phyloP scores from a whole-genome alignment of 2,329 filamentous ascomycete genomes.

The Aspergillus texensis region DNA sequence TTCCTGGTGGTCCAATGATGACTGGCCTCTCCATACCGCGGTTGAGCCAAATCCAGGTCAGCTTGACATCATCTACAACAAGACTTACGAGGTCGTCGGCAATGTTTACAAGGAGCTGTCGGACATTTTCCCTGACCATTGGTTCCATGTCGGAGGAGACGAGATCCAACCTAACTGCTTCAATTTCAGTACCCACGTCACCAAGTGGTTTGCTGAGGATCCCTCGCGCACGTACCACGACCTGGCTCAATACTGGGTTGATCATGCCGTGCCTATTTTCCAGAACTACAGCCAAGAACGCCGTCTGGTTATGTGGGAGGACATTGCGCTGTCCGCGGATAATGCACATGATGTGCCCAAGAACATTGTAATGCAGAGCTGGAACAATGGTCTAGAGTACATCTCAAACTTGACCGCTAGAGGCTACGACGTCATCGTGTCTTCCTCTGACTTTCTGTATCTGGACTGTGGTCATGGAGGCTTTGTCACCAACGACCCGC shows the following conservation, averaged over 20 bases:
- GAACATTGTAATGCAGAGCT: slow-evolving; percentile 57
- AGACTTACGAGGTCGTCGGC: slow-evolving; percentile 57
- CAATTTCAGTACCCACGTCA: slow-evolving; percentile 57
- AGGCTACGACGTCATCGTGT: slow-evolving; percentile 61
- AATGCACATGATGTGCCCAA: slow-evolving; percentile 53
- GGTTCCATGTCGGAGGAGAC: slow-evolving; percentile 61
- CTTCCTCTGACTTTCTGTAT: slow-evolving; percentile 58
- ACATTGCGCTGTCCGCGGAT: slow-evolving; percentile 50
- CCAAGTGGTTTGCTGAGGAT: slow-evolving; percentile 55
- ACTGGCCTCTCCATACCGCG: slow-evolving; percentile 57
- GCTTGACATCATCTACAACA: slow-evolving; percentile 58
- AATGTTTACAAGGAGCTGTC: slow-evolving; percentile 59
- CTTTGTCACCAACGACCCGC: slow-evolving; percentile 57
- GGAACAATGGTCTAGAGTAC: slow-evolving; percentile 57
- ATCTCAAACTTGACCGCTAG: slow-evolving; percentile 54
- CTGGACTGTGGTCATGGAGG: slow-evolving; percentile 60
- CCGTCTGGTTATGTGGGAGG: slow-evolving; percentile 62
- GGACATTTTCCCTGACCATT: slow-evolving; percentile 53
- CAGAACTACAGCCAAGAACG: slow-evolving; percentile 45
- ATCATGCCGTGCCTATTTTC: slow-evolving; percentile 56
- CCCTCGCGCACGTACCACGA: slow-evolving; percentile 55
- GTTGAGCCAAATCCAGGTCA: slow-evolving; percentile 61
- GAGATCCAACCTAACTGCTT: slow-evolving; percentile 60
- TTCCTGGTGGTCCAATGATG: slow-evolving; percentile 64
- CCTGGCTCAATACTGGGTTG: slow-evolving; percentile 58